These are phyloP conservation scores for Dinochytrium kinnereticum DNA, from an alignment of 371 early-diverging fungal species.

Conservation along the genomic window DNA sequence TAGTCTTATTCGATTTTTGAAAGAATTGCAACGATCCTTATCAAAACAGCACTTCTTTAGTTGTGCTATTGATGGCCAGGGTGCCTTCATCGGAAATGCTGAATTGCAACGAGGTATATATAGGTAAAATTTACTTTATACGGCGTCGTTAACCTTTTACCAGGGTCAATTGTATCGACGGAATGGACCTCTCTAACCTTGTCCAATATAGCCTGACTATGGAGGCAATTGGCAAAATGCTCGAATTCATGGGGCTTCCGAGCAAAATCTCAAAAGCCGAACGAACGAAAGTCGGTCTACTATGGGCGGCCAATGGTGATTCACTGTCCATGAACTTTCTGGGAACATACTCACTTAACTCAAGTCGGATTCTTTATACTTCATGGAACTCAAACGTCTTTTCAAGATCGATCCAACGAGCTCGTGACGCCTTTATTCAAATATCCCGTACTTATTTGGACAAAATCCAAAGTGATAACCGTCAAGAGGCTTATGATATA, in stretches of 20 bases:
- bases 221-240: conserved; percentile 19
- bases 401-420: neutral
- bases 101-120: neutral
- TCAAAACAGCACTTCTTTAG: conserved; percentile 24
- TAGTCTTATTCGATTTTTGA: neutral
- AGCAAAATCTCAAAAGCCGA: neutral
- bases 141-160: too few relatives aligned
- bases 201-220: conserved; percentile 27
- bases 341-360: conserved; percentile 23
- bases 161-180: conserved; percentile 37
- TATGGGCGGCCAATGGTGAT: conserved; percentile 35
- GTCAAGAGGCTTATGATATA: conserved; percentile 34
- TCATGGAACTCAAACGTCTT: neutral
- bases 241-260: conserved; percentile 10
- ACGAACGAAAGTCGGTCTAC: conserved; percentile 7
- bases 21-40: neutral
- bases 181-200: conserved; percentile 37
- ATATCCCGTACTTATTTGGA: conserved; percentile 31
- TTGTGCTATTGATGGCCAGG: neutral
- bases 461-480: conserved; percentile 20
- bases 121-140: neutral
- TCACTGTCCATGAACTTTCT: conserved; percentile 22
- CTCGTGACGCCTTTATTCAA: neutral
- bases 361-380: conserved; percentile 13
- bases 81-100: neutral